These are phyloP conservation scores for Penicillium sp. DNA, from an alignment of 2,329 filamentous ascomycete genomes.

Conservation along the genomic window DNA sequence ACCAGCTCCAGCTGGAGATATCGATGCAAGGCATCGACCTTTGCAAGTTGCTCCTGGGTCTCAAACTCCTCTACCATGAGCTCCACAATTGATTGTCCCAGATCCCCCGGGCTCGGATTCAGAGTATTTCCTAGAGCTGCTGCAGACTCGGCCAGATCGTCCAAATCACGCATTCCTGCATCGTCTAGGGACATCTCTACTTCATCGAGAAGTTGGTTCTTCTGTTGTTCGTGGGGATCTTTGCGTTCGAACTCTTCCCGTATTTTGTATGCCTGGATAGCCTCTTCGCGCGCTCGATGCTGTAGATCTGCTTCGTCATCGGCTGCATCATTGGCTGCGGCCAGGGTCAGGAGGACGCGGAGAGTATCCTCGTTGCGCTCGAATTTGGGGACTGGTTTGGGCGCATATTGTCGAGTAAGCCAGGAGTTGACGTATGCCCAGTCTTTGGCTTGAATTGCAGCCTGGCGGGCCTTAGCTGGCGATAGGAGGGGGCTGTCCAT, in stretches of 20 bases:
- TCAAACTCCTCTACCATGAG: slow-evolving; percentile 55
- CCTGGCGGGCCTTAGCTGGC: slow-evolving; percentile 64
- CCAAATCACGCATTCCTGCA: slow-evolving; percentile 54
- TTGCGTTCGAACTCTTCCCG: slow-evolving; percentile 28
- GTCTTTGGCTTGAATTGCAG: slow-evolving; percentile 79
- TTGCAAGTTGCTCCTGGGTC: slow-evolving; percentile 53
- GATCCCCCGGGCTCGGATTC: slow-evolving; percentile 47
- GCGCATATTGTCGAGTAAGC: slow-evolving; percentile 67
- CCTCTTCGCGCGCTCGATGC: slow-evolving; percentile 38
- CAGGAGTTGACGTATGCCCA: slow-evolving; percentile 86
- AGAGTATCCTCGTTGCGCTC: slow-evolving; percentile 85
- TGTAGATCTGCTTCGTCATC: slow-evolving; percentile 39
- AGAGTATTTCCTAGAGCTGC: slow-evolving; percentile 49
- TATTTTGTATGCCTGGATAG: slow-evolving; percentile 31
- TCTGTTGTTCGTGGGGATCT: slow-evolving; percentile 28
- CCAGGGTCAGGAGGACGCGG: slow-evolving; percentile 68
- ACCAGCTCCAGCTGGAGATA: slow-evolving; percentile 54
- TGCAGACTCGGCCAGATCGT: slow-evolving; percentile 55
- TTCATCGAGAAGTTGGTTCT: slow-evolving; percentile 48
- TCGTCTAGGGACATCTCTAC: slow-evolving; percentile 53
- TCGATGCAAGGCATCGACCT: slow-evolving; percentile 55
- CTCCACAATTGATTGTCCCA: slow-evolving; percentile 54
- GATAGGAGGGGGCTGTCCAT: slow-evolving; percentile 52
- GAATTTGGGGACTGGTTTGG: slow-evolving; percentile 64
- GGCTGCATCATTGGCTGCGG: slow-evolving; percentile 70